Evolutionary conservation across 768 basidiomycete species (phyloP), one percentile per base, ranked within the genome.

Genomic region (Wakefieldia striispora): DNA sequence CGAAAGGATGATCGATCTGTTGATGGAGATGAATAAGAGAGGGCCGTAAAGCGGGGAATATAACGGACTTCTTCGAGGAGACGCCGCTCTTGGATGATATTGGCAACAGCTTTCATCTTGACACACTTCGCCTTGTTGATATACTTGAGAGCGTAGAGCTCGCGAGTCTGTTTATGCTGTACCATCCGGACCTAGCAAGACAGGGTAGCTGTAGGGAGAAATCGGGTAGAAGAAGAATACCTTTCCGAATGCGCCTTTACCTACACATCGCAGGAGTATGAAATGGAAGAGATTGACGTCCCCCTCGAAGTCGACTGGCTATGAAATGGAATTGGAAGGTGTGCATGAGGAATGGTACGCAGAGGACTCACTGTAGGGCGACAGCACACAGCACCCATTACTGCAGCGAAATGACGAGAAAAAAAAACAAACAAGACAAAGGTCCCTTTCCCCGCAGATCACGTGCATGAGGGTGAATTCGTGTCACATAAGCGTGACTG

Each of bases 181-280:
- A 99, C 97, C 52, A 99, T 95, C 38, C 97, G 88, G 73, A 99
- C 95, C 95, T 98, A 56, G 36, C 44, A 19, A 42, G 48, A 19
- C n/a, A 40, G 36, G 16, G 17, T 24, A 9, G 20, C 60, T 57
- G 40, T 49, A 59, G 17, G 61, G 49, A 43, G 56, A 24, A 38
- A 47, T 23, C 27, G 45, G 43, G 10, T 34, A n/a, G 33, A 24
- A 20, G 24, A 41, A 16, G 13, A 10, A 45, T 29, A 94, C 95
- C 84, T 99, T 98, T 66, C 95, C 95, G 70, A 99, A 98, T 1
- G 95, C 95, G 43, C 95, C 95, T 69, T 97, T 97, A 19, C 95
- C 95, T n/a, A 99, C 95, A 57, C 92, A 95, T 60, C 95, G 78
- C 17, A 98, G 71, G 35, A 99, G 85, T 54, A 91, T 80, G 65